Evolutionary conservation across 2,329 filamentous ascomycete genomes (phyloP).

Genomic region (Epichloe uncinata): DNA sequence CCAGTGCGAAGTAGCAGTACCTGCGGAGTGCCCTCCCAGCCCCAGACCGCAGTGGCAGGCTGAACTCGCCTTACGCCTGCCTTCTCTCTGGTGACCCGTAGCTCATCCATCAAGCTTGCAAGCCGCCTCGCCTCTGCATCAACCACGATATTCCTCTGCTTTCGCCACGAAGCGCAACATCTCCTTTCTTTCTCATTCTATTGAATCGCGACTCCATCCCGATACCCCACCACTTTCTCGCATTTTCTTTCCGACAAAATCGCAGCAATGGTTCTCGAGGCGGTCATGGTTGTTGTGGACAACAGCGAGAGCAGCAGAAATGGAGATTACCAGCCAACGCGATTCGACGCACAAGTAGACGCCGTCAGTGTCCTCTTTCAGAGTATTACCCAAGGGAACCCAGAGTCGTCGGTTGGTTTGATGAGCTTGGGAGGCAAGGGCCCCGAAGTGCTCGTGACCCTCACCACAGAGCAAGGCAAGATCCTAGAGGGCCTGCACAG

Average conservation of each 20-base stretch:
- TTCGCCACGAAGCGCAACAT: neutral
- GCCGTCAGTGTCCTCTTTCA: constrained; percentile 92
- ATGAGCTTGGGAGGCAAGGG: constrained; percentile 99
- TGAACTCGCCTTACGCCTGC: constrained; percentile 35
- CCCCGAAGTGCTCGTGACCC: constrained; percentile 91
- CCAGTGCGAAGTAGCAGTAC: constrained; percentile 8
- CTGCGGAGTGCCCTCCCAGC: neutral
- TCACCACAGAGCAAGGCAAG: constrained; percentile 93
- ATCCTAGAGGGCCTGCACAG: constrained; percentile 84
- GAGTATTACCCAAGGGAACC: constrained; percentile 87
- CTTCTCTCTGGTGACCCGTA: constrained; percentile 2
- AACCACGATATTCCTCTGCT: neutral
- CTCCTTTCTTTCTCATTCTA: neutral
- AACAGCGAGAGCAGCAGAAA: constrained; percentile 98
- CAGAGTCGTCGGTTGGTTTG: constrained; percentile 90
- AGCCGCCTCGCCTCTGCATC: constrained; percentile 3
- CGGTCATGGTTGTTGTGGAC: constrained; percentile 98
- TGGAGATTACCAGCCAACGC: constrained; percentile 80
- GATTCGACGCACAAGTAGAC: constrained; percentile 93
- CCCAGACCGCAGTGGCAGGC: constrained; percentile 19
- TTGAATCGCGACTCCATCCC: too few species aligned
- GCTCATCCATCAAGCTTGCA: constrained; percentile 4
- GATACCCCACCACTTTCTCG: neutral
- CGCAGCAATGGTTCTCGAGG: constrained; percentile 90
- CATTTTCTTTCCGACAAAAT: constrained; percentile 9